Evolutionary conservation across 208 protist species (phyloP).

Genomic region (Acanthamoeba healyi): DNA sequence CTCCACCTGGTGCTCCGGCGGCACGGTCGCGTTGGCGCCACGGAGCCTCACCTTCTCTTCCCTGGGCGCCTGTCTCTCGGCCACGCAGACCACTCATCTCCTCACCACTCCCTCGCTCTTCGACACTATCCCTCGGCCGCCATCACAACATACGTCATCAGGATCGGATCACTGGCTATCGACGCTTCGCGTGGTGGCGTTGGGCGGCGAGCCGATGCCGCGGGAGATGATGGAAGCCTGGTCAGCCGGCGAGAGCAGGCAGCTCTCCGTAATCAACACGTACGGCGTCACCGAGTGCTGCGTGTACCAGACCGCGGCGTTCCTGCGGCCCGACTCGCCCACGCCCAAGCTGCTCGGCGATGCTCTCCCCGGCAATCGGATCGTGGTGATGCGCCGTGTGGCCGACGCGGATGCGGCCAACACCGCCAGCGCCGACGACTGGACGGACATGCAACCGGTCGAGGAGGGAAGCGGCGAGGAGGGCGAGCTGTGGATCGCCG

Average conservation of each 20-base stretch:
- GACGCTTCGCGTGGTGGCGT: slow-evolving; percentile 13
- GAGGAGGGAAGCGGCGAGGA: slow-evolving; percentile 48
- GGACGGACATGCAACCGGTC: not conserved
- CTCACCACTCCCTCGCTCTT: slow-evolving; percentile 68
- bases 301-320: slow-evolving; percentile 52
- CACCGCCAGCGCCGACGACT: not conserved
- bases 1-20: slow-evolving; percentile 67
- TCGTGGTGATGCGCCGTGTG: slow-evolving; percentile 9
- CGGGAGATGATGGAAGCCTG: slow-evolving; percentile 36
- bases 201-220: slow-evolving; percentile 70
- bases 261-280: slow-evolving; percentile 25
- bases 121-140: not conserved
- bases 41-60: slow-evolving; percentile 44
- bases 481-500: slow-evolving; percentile 70
- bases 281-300: slow-evolving; percentile 75
- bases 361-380: not conserved
- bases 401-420: not conserved
- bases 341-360: slow-evolving; percentile 11
- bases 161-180: not conserved
- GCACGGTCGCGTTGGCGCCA: slow-evolving; percentile 24
- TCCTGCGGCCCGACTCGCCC: not conserved
- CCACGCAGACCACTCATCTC: slow-evolving; percentile 48
- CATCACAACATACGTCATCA: not conserved
- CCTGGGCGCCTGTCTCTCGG: slow-evolving; percentile 27
- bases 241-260: not conserved